Base-by-base conservation (phyloP, 192 early-diverging fungal genomes). In the Obelidium mucronatum region DNA sequence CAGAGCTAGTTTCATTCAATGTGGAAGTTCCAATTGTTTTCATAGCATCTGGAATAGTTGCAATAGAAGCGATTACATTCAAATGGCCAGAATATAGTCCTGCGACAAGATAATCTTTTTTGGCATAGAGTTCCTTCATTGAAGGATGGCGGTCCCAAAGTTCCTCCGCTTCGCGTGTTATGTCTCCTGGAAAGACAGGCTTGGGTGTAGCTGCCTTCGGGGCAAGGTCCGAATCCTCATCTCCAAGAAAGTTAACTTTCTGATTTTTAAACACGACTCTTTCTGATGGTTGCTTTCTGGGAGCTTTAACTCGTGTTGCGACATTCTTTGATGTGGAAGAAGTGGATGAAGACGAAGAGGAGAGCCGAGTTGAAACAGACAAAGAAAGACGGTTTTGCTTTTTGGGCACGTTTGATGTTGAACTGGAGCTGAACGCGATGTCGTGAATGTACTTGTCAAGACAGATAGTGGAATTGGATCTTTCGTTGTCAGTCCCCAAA, bases 51-150 rank as follows among this genome's bases (percentile, higher is more conserved):
- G n/a, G n/a, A n/a, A n/a, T n/a, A n/a, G n/a, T n/a, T n/a, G n/a
- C n/a, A n/a, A n/a, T n/a, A 42, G 22, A 4, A 3, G 4, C 52
- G n/a, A 24, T 37, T 33, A 1, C 37, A 60, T 83, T 81, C 67
- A 74, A 81, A 37, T 72, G 67, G 26, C 70, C 55, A 1, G 88
- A 86, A 67, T 88, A 89, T n/a, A 91, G 26, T 6, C 89, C 90
- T 1, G 83, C 70, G 6, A 31, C 28, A 5, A 91, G 70, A 76
- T 80, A 91, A 3, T 72, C 44, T 71, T 90, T 90, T 69, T 78
- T 64, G 34, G 78, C 70, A 67, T 85, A 84, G 17, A 89, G 66
- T 22, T 73, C 71, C 61, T 77, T 53, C 51, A 84, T 42, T 42
- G 65, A 65, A 19, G 11, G 22, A 35, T 55, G 36, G 6, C 70